Conservation (phyloP, 345 rosid genomes). For the Populus nigra region DNA sequence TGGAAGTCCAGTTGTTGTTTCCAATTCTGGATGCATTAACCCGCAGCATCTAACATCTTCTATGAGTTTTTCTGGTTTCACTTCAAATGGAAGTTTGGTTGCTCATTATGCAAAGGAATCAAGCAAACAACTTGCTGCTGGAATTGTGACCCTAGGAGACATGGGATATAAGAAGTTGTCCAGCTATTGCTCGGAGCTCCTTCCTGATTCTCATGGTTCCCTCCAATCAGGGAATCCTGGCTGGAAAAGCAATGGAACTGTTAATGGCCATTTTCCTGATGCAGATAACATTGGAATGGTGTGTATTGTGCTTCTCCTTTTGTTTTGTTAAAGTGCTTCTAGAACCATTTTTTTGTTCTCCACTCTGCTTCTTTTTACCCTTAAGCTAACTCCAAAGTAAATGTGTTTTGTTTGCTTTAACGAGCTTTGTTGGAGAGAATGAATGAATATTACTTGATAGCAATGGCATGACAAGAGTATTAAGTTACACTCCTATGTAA, state of each 20-base stretch:
- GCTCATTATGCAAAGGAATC: conserved; percentile 85
- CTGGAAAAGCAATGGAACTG: conserved; percentile 50
- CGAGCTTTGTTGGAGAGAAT: background rate
- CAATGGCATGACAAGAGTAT: background rate
- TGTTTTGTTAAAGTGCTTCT: conserved; percentile 2
- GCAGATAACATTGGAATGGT: conserved; percentile 87
- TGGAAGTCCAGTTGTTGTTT: conserved; percentile 56
- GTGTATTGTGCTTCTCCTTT: conserved; percentile 13
- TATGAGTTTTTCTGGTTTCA: conserved; percentile 42
- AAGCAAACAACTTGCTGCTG: conserved; percentile 86
- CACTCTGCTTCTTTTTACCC: background rate
- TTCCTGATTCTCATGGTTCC: conserved; percentile 57
- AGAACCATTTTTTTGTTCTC: background rate
- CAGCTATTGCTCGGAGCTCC: conserved; percentile 68
- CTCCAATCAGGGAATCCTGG: conserved; percentile 48
- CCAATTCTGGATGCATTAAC: conserved; percentile 51
- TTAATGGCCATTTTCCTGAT: conserved; percentile 54
- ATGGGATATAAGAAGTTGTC: conserved; percentile 68
- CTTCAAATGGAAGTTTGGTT: conserved; percentile 56
- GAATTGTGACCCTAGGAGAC: conserved; percentile 84
- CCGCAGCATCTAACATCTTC: conserved; percentile 65
- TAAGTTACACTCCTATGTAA: background rate
- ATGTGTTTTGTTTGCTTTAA: background rate
- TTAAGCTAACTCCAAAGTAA: background rate
- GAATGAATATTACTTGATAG: background rate